Percentiles rank a stretch among this genome's conserved stretches.
Evolutionary conservation across 2,329 filamentous ascomycete species (phyloP).

Genomic region (Dendrostoma leiphaemia): DNA sequence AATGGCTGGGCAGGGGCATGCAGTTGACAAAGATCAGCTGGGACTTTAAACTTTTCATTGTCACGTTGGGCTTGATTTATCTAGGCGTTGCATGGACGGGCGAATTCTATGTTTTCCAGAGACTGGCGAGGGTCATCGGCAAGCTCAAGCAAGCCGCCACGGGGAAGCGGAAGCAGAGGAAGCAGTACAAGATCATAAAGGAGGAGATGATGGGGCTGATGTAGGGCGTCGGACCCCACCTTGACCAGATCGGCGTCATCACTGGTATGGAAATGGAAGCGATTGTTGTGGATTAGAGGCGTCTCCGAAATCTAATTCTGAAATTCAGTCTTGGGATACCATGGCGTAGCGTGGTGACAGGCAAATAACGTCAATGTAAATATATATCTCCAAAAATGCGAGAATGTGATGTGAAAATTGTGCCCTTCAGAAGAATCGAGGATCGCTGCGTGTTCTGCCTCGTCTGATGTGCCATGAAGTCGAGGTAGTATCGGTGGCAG

Average conservation of each 20-base stretch:
- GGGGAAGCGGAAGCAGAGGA: conserved; percentile 70
- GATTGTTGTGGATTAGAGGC: background rate
- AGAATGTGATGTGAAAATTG: too few species aligned
- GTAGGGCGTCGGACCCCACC: background rate
- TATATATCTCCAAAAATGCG: too few species aligned
- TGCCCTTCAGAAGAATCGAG: too few species aligned
- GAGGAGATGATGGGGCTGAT: conserved; percentile 58
- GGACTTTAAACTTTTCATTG: conserved; percentile 70
- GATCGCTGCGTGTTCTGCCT: too few species aligned
- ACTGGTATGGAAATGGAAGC: background rate
- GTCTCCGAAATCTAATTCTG: background rate
- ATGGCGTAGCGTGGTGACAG: background rate
- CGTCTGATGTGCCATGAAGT: background rate
- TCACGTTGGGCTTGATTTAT: conserved; percentile 68
- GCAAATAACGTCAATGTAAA: background rate
- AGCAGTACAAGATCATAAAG: conserved; percentile 80
- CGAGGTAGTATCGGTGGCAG: background rate
- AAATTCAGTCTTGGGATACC: background rate
- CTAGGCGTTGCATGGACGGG: conserved; percentile 67
- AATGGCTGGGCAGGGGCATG: conserved; percentile 73
- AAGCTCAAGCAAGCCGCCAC: conserved; percentile 55
- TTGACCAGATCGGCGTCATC: background rate
- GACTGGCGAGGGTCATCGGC: conserved; percentile 67
- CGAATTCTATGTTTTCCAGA: conserved; percentile 70
- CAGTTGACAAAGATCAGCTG: conserved; percentile 75